These are phyloP conservation scores for Phytophthora cryptogea DNA, from an alignment of 352 stramenopile species.

Conservation along the genomic window DNA sequence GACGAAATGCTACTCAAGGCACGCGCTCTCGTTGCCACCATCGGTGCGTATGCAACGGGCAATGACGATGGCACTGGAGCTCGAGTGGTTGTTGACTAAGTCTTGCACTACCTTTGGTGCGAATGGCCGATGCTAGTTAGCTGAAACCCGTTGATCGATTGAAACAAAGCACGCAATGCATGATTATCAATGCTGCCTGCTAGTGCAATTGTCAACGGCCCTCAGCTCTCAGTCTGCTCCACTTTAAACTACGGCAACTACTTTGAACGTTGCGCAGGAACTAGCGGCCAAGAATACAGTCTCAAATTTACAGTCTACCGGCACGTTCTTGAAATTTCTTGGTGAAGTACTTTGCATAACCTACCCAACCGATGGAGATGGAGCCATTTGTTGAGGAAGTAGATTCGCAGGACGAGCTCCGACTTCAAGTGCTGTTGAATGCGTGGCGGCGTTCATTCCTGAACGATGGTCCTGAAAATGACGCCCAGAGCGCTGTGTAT, in stretches of 20 bases:
- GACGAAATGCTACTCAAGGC: slow-evolving; percentile 94
- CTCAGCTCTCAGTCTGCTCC: slow-evolving; percentile 18
- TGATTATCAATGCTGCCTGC: slow-evolving; percentile 17
- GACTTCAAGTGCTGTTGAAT: slow-evolving; percentile 13
- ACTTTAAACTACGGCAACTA: slow-evolving; percentile 9
- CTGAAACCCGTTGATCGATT: slow-evolving; percentile 25
- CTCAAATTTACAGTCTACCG: background rate
- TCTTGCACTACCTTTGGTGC: background rate
- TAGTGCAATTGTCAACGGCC: slow-evolving; percentile 18
- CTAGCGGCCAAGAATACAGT: slow-evolving; percentile 31
- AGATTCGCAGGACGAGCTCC: slow-evolving; percentile 1
- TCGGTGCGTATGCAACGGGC: slow-evolving; percentile 64
- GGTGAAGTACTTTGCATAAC: background rate
- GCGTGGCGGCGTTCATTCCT: slow-evolving; percentile 28
- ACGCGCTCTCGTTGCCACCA: slow-evolving; percentile 58
- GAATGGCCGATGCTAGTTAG: slow-evolving; percentile 18
- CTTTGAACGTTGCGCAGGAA: slow-evolving; percentile 19
- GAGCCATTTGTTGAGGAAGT: slow-evolving; percentile 5
- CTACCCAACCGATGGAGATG: slow-evolving; percentile 13
- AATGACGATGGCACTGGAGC: slow-evolving; percentile 43
- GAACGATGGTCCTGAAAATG: slow-evolving; percentile 17
- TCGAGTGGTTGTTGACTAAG: slow-evolving; percentile 33
- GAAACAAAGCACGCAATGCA: slow-evolving; percentile 17
- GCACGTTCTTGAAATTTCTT: background rate
- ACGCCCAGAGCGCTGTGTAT: slow-evolving; percentile 26